Conservation (phyloP, 2,329 filamentous ascomycete genomes). For the Trichoderma breve region DNA sequence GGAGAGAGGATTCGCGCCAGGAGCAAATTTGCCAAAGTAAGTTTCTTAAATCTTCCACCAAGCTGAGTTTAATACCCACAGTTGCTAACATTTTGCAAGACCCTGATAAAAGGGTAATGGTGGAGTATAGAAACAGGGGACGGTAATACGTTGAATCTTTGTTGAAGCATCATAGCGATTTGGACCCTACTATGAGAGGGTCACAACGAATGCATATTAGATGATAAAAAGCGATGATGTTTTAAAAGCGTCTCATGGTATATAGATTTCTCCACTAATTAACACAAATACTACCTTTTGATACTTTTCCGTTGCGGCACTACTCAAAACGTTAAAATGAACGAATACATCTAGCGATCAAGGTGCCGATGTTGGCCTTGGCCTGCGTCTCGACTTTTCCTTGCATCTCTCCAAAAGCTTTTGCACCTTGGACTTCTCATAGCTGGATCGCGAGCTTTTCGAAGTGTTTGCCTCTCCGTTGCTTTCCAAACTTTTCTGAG, state of each 20-base stretch:
- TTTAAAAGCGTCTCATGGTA: neutral
- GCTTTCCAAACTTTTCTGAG: slow-evolving; percentile 2
- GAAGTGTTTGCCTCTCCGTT: slow-evolving; percentile 1
- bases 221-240: neutral
- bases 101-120: neutral
- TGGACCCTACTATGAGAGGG: neutral
- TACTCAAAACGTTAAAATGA: neutral
- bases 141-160: neutral
- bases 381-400: neutral
- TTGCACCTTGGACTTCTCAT: slow-evolving; percentile 11
- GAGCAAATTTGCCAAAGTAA: slow-evolving; percentile 71
- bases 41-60: slow-evolving; percentile 22
- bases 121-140: neutral
- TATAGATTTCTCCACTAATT: neutral
- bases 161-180: neutral
- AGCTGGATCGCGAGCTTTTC: neutral
- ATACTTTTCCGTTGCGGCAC: neutral
- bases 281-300: neutral
- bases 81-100: neutral
- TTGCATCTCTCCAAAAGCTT: slow-evolving; percentile 7
- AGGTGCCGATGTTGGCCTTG: slow-evolving; percentile 7
- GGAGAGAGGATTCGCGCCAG: slow-evolving; percentile 72
- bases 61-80: too few species aligned
- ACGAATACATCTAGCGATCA: neutral
- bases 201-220: neutral